Conservation (phyloP, 176 grass and related monocot genomes). For the Oryza meyeriana region DNA sequence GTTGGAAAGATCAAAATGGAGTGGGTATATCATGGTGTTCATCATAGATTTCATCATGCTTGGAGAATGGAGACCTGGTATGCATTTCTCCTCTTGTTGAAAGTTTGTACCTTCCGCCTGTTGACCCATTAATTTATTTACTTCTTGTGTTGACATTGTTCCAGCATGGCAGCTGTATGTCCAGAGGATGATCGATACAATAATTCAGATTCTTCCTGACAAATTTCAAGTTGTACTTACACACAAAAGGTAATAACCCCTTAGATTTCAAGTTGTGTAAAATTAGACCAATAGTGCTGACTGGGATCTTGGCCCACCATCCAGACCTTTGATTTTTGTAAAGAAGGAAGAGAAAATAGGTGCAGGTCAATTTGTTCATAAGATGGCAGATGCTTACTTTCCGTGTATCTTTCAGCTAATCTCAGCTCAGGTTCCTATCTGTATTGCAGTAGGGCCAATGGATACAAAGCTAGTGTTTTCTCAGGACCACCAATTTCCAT, state of each 20-base stretch:
- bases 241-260: neutral
- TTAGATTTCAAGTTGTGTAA: neutral
- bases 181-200: neutral
- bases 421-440: neutral
- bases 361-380: neutral
- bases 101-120: conserved; percentile 9
- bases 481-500: conserved; percentile 62
- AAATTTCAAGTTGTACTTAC: conserved; percentile 15
- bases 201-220: neutral
- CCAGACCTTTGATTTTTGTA: neutral
- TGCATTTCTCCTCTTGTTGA: conserved; percentile 14
- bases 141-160: conserved; percentile 14
- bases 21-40: neutral
- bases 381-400: neutral
- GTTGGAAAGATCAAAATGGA: conserved; percentile 20
- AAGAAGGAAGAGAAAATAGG: neutral
- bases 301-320: neutral
- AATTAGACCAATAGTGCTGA: neutral
- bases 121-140: neutral
- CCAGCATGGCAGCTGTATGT: neutral
- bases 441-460: conserved; percentile 8
- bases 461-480: conserved; percentile 56
- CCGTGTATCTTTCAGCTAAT: neutral
- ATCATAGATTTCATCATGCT: neutral
- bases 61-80: conserved; percentile 18